These are phyloP conservation scores for Echinochloa phyllopogon DNA, from an alignment of 176 grass and related monocot species.

Conservation along the genomic window DNA sequence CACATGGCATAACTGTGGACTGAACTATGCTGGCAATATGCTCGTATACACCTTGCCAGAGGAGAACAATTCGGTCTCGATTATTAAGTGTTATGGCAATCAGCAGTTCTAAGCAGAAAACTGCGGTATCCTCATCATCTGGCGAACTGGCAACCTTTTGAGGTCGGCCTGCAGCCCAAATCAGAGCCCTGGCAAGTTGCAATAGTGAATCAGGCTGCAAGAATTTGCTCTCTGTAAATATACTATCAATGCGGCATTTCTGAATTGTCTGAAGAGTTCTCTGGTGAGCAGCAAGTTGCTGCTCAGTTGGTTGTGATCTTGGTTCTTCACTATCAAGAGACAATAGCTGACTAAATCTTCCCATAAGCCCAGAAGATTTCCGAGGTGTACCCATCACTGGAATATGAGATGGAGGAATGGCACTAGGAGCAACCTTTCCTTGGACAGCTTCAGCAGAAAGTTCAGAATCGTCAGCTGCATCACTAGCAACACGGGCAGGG, in stretches of 20 bases:
- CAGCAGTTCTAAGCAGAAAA: slow-evolving; percentile 96
- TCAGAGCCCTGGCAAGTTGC: slow-evolving; percentile 89
- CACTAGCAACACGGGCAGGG: slow-evolving; percentile 89
- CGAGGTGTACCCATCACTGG: slow-evolving; percentile 86
- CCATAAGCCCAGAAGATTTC: slow-evolving; percentile 97
- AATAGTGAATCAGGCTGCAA: slow-evolving; percentile 86
- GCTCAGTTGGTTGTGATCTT: slow-evolving; percentile 91
- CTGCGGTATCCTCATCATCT: slow-evolving; percentile 96
- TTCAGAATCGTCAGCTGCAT: slow-evolving; percentile 89
- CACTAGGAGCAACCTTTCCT: slow-evolving; percentile 72
- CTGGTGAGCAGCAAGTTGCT: slow-evolving; percentile 96
- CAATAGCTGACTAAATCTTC: slow-evolving; percentile 95
- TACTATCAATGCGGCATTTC: slow-evolving; percentile 92
- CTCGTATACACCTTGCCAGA: slow-evolving; percentile 97
- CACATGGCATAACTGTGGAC: slow-evolving; percentile 89
- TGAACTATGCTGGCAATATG: slow-evolving; percentile 97
- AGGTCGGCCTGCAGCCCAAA: slow-evolving; percentile 90
- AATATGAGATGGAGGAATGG: slow-evolving; percentile 80
- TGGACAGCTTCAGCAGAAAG: slow-evolving; percentile 73
- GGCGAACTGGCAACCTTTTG: slow-evolving; percentile 81
- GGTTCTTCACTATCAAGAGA: slow-evolving; percentile 98
- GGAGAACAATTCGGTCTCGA: slow-evolving; percentile 86
- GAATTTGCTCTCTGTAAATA: slow-evolving; percentile 97
- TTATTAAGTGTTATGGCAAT: slow-evolving; percentile 96
- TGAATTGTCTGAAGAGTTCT: slow-evolving; percentile 96